Evolutionary conservation across 257 asterid species (phyloP).

Genomic region (Handroanthus guayacan): DNA sequence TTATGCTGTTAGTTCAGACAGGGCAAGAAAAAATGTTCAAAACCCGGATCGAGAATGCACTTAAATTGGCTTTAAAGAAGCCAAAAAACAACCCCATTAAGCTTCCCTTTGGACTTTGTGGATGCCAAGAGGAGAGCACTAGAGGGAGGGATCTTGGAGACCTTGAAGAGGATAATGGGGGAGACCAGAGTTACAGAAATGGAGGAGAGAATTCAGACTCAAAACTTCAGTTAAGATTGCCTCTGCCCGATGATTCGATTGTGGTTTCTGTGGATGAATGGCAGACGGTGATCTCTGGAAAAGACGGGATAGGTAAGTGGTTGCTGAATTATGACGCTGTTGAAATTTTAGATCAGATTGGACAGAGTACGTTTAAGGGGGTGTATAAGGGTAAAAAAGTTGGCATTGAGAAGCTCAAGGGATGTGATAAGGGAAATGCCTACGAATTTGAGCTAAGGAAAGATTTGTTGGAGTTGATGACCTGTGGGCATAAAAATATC

Average conservation of each 20-base stretch:
- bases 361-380: constrained; percentile 81
- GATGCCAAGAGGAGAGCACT: constrained; percentile 87
- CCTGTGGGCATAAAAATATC: constrained; percentile 87
- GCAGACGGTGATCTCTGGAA: constrained; percentile 89
- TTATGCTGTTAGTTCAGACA: constrained; percentile 64
- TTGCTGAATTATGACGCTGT: constrained; percentile 67
- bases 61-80: constrained; percentile 74
- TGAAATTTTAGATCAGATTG: constrained; percentile 75
- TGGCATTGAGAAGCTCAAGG: constrained; percentile 86
- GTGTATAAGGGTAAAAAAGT: constrained; percentile 76
- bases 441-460: constrained; percentile 82
- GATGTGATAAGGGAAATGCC: constrained; percentile 94
- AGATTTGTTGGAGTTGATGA: constrained; percentile 88
- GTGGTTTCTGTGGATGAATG: constrained; percentile 88
- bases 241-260: constrained; percentile 70
- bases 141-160: constrained; percentile 72
- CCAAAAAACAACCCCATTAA: constrained; percentile 71
- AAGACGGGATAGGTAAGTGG: constrained; percentile 74
- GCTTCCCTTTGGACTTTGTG: constrained; percentile 95
- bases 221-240: constrained; percentile 59
- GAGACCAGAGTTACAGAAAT: constrained; percentile 62
- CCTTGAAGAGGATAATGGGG: constrained; percentile 64
- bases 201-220: constrained; percentile 62
- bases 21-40: constrained; percentile 85
- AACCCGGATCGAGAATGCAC: constrained; percentile 79